Percentiles rank a stretch among this genome's conserved stretches.
Evolutionary conservation across 2,329 filamentous ascomycete genomes (phyloP).

Genomic region (Nothomitra cinnamomea): DNA sequence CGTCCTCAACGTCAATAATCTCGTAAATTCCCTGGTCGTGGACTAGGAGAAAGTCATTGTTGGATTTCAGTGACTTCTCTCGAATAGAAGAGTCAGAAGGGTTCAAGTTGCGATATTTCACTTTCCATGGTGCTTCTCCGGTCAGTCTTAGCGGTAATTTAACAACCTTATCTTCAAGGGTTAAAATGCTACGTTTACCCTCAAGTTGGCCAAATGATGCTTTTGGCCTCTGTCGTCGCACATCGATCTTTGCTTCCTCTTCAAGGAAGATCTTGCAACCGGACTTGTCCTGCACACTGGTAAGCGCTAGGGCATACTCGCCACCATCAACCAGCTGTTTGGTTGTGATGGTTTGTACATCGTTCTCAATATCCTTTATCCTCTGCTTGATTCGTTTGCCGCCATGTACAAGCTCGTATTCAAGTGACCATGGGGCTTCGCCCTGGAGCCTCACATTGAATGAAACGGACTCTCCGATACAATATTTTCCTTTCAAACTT

Average conservation of each 20-base stretch:
- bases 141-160: constrained; percentile 69
- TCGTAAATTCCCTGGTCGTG: constrained; percentile 58
- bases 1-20: constrained; percentile 60
- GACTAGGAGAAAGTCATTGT: constrained; percentile 55
- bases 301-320: constrained; percentile 75
- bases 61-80: constrained; percentile 33
- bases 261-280: constrained; percentile 76
- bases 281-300: constrained; percentile 69
- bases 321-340: constrained; percentile 63
- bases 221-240: constrained; percentile 75
- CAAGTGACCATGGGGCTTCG: constrained; percentile 72
- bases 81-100: constrained; percentile 24
- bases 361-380: constrained; percentile 41
- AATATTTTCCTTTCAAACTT: constrained; percentile 44
- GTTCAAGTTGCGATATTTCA: constrained; percentile 57
- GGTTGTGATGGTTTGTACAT: constrained; percentile 54
- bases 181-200: constrained; percentile 55
- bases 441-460: constrained; percentile 62
- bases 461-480: constrained; percentile 64
- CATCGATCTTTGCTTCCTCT: constrained; percentile 69
- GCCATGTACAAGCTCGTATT: constrained; percentile 85
- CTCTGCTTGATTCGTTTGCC: constrained; percentile 62
- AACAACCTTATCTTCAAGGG: constrained; percentile 58
- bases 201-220: constrained; percentile 76
- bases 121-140: constrained; percentile 68